Conservation (phyloP, 176 grass and related monocot genomes). For the Zea luxurians region DNA sequence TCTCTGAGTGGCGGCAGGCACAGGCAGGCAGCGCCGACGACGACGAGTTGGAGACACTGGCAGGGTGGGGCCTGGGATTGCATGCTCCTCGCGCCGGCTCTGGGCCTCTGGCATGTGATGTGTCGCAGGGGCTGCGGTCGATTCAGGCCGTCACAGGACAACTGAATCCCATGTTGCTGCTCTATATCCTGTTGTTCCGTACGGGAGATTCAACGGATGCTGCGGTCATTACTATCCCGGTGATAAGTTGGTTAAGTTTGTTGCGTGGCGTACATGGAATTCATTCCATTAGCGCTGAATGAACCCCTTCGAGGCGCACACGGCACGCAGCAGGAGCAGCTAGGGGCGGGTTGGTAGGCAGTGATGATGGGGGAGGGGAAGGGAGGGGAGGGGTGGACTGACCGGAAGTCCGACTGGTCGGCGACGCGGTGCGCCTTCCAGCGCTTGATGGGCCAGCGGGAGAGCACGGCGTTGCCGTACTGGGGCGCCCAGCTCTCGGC, state of each 20-base stretch:
- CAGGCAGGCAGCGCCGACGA: conserved; percentile 9
- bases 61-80: not conserved
- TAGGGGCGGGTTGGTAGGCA: conserved; percentile 16
- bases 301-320: not conserved
- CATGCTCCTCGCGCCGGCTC: not conserved
- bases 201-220: not conserved
- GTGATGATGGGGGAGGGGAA: not conserved
- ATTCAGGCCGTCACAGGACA: not conserved
- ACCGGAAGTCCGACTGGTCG: conserved; percentile 88
- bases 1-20: not conserved
- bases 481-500: conserved; percentile 99
- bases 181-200: not conserved
- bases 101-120: conserved; percentile 18
- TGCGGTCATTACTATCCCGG: not conserved
- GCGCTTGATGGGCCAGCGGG: conserved; percentile 82
- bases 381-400: not conserved
- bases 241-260: not conserved
- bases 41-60: conserved; percentile 11
- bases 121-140: conserved; percentile 35
- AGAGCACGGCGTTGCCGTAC: conserved; percentile 92
- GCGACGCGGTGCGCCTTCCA: conserved; percentile 81
- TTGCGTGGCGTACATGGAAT: conserved; percentile 16
- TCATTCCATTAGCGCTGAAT: conserved; percentile 5
- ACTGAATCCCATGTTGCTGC: conserved; percentile 8
- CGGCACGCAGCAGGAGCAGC: not conserved